Percentiles rank a stretch among this genome's conserved stretches.
phyloP scores from a whole-genome alignment of 148 eudicot genomes.

The Amaranthus hypochondriacus region DNA sequence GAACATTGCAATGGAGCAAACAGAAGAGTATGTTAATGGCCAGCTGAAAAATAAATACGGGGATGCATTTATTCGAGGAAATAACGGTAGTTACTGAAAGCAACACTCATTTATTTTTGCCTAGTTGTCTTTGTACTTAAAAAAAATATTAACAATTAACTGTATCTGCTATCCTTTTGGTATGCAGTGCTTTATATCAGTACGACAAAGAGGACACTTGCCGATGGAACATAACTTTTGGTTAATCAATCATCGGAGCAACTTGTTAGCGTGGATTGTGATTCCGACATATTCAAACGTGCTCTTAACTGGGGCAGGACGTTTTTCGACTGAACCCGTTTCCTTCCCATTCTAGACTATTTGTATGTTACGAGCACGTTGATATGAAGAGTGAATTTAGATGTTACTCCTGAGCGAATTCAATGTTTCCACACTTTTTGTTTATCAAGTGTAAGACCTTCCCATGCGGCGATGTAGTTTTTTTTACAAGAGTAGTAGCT shows the following conservation, averaged over 20 bases:
- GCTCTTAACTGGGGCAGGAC: background rate
- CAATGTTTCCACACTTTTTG: background rate
- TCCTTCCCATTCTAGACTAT: background rate
- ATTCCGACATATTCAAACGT: background rate
- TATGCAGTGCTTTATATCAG: constrained; percentile 91
- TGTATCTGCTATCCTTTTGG: background rate
- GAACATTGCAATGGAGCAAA: constrained; percentile 99
- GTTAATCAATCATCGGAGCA: background rate
- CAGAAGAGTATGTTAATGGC: constrained; percentile 95
- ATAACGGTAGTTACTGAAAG: constrained; percentile 54
- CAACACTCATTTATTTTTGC: background rate
- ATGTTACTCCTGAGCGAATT: background rate
- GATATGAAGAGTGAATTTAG: constrained; percentile 10
- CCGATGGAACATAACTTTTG: constrained; percentile 63
- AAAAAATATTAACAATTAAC: background rate
- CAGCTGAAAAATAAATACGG: constrained; percentile 94
- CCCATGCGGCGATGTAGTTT: no score
- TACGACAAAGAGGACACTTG: constrained; percentile 76
- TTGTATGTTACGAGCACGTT: constrained; percentile 8
- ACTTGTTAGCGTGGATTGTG: background rate
- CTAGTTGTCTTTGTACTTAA: background rate
- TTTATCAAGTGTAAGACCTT: no score
- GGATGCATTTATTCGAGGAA: constrained; percentile 94
- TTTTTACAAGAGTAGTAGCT: no score
- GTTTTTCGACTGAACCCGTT: constrained; percentile 5